Base-by-base conservation (phyloP, 1,284 basidiomycete species). In the Calocybe gambosa region DNA sequence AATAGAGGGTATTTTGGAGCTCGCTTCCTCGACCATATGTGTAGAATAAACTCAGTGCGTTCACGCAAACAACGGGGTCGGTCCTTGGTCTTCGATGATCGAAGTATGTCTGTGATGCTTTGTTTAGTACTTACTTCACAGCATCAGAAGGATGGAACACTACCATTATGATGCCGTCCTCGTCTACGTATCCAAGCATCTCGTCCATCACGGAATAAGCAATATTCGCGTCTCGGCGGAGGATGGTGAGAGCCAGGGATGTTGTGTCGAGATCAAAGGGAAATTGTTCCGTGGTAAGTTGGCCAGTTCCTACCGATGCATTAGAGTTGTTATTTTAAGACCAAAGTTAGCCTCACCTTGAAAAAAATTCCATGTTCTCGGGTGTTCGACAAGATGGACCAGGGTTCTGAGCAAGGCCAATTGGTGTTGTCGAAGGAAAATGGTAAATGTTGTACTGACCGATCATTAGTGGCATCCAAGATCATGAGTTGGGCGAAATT, bases 401-500 rank as follows among this genome's bases (percentile, higher is more conserved):
- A 75, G 62, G 20, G 56, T 54, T 20, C 72, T 73, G 49, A 23
- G 29, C 43, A 44, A 15, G 29, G 33, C 19, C 43, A 35, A 34
- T 49, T 18, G 34, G 43, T n/a, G 18, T 42, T 26, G 21, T 35
- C 38, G 12, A 23, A 6, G 28, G 34, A 42, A 18, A 10, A 8
- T 19, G 34, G 23, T 29, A 33, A 26, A 47, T 31, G 31, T 21
- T 23, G 28, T 15, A 61, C 65, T 47, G 51, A 77, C 70, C 56
- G 62, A 52, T 79, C 67, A n/a, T 62, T 55, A 0, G 75, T 79
- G 5, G 68, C 64, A 50, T 82, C 79, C n/a, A 77, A 61, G 43
- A 82, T 76, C 16, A 81, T 62, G 4, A 80, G 66, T 51, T 79
- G 77, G 2, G 74, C 67, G 47, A 78, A 80, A 52, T 78, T 78